Conservation (phyloP, 2,329 filamentous ascomycete species). For the Coniella lustricola region DNA sequence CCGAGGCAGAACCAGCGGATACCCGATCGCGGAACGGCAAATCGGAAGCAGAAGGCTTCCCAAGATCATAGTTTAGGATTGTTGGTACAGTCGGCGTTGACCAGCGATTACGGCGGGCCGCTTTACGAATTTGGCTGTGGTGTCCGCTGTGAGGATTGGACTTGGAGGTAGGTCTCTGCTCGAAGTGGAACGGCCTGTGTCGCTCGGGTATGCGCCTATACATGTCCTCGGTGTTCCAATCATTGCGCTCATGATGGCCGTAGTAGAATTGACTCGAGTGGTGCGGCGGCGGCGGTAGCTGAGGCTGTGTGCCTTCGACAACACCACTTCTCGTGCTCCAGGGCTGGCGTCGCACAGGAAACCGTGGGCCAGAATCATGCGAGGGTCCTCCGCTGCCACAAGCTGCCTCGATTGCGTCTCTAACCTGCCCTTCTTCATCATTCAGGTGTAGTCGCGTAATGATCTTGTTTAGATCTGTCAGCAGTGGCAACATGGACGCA, state of each 20-base stretch:
- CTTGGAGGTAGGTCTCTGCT: neutral
- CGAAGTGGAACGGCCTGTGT: slow-evolving; percentile 6
- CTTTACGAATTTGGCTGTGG: neutral
- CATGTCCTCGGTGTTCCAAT: neutral
- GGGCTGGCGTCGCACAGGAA: neutral
- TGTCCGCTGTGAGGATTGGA: neutral
- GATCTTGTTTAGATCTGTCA: slow-evolving; percentile 36
- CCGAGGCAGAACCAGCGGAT: no score
- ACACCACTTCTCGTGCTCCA: neutral
- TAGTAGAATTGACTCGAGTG: neutral
- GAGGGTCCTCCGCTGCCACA: neutral
- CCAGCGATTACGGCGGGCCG: no score
- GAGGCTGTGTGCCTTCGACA: no score
- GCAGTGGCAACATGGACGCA: slow-evolving; percentile 36
- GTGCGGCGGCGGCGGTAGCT: no score
- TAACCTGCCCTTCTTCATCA: neutral
- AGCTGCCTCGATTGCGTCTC: neutral
- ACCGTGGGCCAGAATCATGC: neutral
- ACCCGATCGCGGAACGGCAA: no score
- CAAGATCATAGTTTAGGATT: no score
- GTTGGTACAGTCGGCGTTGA: no score
- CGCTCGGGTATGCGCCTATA: slow-evolving; percentile 1
- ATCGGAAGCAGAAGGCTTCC: no score
- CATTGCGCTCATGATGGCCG: slow-evolving; percentile 2
- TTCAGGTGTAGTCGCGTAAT: slow-evolving; percentile 18